Evolutionary conservation across 306 rosid species (phyloP), one percentile per base, ranked within the genome.

Genomic region (Morella rubra): DNA sequence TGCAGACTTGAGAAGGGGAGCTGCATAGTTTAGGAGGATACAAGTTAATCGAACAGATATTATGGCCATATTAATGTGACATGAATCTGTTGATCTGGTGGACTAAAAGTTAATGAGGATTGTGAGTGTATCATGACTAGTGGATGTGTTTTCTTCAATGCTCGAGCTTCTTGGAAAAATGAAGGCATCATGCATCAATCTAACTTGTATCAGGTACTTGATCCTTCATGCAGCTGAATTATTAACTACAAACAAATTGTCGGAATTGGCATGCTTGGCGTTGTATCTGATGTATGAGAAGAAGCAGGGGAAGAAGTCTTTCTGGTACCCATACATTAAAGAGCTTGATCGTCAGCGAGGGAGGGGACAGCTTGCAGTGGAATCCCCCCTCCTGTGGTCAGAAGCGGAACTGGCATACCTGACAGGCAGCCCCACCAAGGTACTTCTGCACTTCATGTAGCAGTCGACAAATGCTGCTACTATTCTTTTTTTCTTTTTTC

Each of bases 281-380:
- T 87, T 95, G 84, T 95, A 95, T 88, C 81, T 95, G 84, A 95
- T 95, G 99, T 95, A 95, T 69, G 99, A 95, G 90, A 95, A 95
- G 90, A 95, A 95, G 81, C 99, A 95, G 78, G 99, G 99, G 74
- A 92, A 90, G 87, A 95, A 90, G 80, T 95, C 99, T 74, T 89
- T 95, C 81, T 95, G 99, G 97, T 89, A 82, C 76, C 96, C 99
- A 42, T 95, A 88, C 73, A 95, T 92, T 46, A 83, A 87, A 84
- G 99, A 92, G 86, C 99, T 95, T 73, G 99, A 95, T 86, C 96
- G 99, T 46, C 99, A 92, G 74, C 85, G 96, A 80, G 99, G 97
- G 52, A 88, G 99, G 80, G 97, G 99, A 40, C 99, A 95, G 80
- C 78, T 95, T 70, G 93, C 99, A 0, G 97, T 95, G 54, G 96